Evolutionary conservation across 2,329 filamentous ascomycete species (phyloP), one percentile per base, ranked within the genome.

Genomic region (Aureobasidium mangrovei): DNA sequence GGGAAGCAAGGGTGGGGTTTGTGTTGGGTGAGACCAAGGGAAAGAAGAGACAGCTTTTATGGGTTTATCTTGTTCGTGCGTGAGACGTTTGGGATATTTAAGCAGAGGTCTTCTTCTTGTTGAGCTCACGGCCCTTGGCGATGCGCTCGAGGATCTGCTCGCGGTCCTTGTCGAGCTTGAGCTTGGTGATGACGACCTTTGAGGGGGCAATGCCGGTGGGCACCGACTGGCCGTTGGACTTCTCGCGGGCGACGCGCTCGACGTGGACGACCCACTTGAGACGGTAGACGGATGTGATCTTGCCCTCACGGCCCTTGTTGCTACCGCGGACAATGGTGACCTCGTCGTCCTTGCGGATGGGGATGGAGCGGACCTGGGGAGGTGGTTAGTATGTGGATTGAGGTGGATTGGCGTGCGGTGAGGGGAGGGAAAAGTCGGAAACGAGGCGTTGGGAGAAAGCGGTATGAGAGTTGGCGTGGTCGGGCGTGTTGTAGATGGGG

Each of bases 291-390:
- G 88, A 89, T 69, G 85, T 91, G 78, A 98, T 82, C 82, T 97
- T 97, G 81, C 93, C 93, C 81, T 97, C 91, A 70, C 90, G 89
- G 72, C 91, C 93, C 83, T 97, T 97, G 83, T 95, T 87, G 77
- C 80, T 79, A 70, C 93, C 93, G 67, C 93, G 91, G 72, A 91
- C 85, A 69, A 98, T 86, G 72, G 80, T 81, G 73, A 97, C 90
- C 63, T 70, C 67, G 62, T 70, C 88, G 73, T 95, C 91, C 80
- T 95, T 95, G 80, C 91, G 89, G 80, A 97, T 83, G 72, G 91
- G 93, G 74, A 96, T 95, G 75, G 84, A 85, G 80, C 89, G 89
- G 75, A 95, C 89, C 88, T 94, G 63, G 36, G 53, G 33, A 56
- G 54, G 54, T 18, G 60, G 59, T 56, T 47, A 49, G 53, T 18